phyloP scores from a whole-genome alignment of 2,329 filamentous ascomycete species.

The Ceratocystis albifundus region DNA sequence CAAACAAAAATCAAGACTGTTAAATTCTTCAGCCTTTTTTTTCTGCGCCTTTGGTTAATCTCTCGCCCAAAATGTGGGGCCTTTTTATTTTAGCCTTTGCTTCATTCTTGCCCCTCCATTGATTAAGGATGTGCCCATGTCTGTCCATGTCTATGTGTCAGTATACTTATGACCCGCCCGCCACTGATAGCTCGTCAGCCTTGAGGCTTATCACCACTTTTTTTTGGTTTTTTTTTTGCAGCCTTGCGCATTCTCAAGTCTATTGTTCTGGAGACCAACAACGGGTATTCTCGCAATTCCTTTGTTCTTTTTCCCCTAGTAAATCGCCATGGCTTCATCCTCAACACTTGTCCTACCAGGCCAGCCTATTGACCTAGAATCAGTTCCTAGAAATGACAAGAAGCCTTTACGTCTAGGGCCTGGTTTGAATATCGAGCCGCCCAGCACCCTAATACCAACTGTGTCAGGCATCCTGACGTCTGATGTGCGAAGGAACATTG shows the following conservation, averaged over 20 bases:
- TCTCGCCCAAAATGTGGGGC: constrained; percentile 23
- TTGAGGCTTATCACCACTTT: constrained; percentile 14
- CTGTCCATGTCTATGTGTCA: not conserved
- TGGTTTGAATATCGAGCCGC: constrained; percentile 69
- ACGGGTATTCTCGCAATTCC: not conserved
- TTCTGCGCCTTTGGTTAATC: constrained; percentile 8
- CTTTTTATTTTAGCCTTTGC: not conserved
- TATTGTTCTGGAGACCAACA: not conserved
- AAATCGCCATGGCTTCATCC: constrained; percentile 43
- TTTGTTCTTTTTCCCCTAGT: not conserved
- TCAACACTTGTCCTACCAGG: constrained; percentile 68
- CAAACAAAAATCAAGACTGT: not conserved
- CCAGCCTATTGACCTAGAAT: constrained; percentile 54
- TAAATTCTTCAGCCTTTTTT: constrained; percentile 12
- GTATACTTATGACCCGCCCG: constrained; percentile 13
- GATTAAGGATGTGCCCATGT: not conserved
- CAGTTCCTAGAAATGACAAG: constrained; percentile 57
- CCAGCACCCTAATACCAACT: constrained; percentile 58
- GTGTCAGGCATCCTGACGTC: constrained; percentile 55
- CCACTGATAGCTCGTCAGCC: constrained; percentile 7
- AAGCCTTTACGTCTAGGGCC: constrained; percentile 69
- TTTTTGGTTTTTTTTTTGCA: constrained; percentile 18
- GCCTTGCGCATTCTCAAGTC: not conserved
- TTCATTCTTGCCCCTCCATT: constrained; percentile 21
- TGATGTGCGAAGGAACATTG: constrained; percentile 61